phyloP scores from a whole-genome alignment of 2,329 filamentous ascomycete species.

The Penicillium sp. region DNA sequence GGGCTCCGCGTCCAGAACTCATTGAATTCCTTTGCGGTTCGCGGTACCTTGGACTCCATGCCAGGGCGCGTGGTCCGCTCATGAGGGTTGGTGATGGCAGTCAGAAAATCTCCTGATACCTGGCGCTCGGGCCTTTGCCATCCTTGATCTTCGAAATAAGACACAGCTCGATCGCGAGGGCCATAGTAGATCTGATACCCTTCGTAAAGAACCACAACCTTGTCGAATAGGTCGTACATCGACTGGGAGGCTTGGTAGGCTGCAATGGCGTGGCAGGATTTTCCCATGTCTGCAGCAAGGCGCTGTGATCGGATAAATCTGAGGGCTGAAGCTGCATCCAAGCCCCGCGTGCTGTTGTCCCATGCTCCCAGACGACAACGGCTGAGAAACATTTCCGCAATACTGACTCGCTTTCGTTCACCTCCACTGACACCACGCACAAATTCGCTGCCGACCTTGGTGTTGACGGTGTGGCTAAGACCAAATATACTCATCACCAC shows the following conservation, averaged over 20 bases:
- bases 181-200: constrained; percentile 75
- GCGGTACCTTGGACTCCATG: constrained; percentile 62
- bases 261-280: constrained; percentile 50
- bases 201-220: constrained; percentile 68
- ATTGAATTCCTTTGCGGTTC: constrained; percentile 68
- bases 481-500: constrained; percentile 41
- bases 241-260: constrained; percentile 51
- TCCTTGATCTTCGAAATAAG: constrained; percentile 67
- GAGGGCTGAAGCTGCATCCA: constrained; percentile 53
- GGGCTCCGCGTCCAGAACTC: constrained; percentile 54
- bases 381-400: constrained; percentile 36
- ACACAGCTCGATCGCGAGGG: constrained; percentile 56
- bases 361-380: constrained; percentile 30
- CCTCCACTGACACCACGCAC: constrained; percentile 60
- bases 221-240: constrained; percentile 61
- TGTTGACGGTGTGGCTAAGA: constrained; percentile 45
- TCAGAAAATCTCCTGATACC: constrained; percentile 68
- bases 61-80: constrained; percentile 58
- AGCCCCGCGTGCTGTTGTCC: constrained; percentile 48
- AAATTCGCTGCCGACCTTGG: constrained; percentile 52
- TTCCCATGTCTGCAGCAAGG: constrained; percentile 45
- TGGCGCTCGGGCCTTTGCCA: constrained; percentile 66
- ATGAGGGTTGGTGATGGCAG: constrained; percentile 62
- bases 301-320: constrained; percentile 54
- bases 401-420: constrained; percentile 58